Evolutionary conservation across 371 early-diverging fungal genomes (phyloP), one percentile per base, ranked within the genome.

Genomic region (Rhizopus sp.): DNA sequence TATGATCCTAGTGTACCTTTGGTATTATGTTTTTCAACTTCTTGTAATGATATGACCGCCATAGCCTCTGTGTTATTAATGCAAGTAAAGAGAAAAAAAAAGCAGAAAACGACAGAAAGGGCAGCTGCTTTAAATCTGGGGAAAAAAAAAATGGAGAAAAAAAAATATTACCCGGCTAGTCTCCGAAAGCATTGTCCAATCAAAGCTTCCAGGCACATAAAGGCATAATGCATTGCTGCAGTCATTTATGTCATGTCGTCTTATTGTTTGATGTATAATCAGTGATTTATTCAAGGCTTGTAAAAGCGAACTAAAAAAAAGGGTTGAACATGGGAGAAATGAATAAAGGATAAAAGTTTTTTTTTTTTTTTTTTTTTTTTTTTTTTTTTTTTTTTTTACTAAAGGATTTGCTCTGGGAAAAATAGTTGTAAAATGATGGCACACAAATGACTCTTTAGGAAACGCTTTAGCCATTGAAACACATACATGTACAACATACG

Each of bases 1-100:
- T 23, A 33, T 29, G 31, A 50, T 31, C 16, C 16, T 33, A 5
- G 10, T 10, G 52, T 65, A 75, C 79, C 59, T 56, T 73, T 78
- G n/a, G 60, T 79, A 66, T 80, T 86, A 68, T 94, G 94, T 67
- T 85, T 80, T 13, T 84, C 75, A 33, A 95, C 86, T 67, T 94
- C 78, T 57, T 67, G 59, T 12, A 70, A 71, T 3, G 78, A 68
- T 49, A 77, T 51, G 15, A 53, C 15, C 0, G 13, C 32, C 50
- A 50, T 37, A 35, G 4, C 3, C 12, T n/a, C 0, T 16, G 16
- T 33, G 2, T 40, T 41, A 41, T 16, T 15, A 50, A 51, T 53
- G 7, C 15, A 57, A 31, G 34, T 49, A 49, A 33, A 50, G 53
- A 42, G 50, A n/a, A n/a, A 47, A 48, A 30, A 37, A 55, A 59